These are phyloP conservation scores for Hanseniaspora uvarum DNA, from an alignment of 1,139 yeast genomes.

Conservation along the genomic window DNA sequence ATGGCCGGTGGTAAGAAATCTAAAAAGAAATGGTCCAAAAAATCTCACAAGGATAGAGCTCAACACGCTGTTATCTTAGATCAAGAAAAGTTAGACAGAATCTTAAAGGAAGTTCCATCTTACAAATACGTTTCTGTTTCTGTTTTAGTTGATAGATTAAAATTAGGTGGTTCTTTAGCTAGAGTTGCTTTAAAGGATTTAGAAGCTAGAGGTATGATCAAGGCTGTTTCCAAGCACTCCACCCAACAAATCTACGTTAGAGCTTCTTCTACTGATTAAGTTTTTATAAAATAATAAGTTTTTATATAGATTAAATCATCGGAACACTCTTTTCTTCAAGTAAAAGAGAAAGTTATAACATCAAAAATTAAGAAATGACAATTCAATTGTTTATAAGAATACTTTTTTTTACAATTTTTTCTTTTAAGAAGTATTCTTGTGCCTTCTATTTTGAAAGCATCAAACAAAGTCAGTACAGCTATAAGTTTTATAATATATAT, in stretches of 20 bases:
- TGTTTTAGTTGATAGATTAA: slow-evolving; percentile 96
- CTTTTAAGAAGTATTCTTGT: background rate
- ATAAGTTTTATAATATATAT: background rate
- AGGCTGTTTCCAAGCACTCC: slow-evolving; percentile 90
- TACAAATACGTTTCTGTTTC: slow-evolving; percentile 97
- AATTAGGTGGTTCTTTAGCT: slow-evolving; percentile 98
- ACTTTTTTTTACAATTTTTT: slow-evolving; percentile 1
- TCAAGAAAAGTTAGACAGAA: slow-evolving; percentile 98
- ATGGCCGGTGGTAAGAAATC: slow-evolving; percentile 99
- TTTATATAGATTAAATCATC: slow-evolving; percentile 3
- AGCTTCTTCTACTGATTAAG: slow-evolving; percentile 52
- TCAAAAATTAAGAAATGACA: background rate
- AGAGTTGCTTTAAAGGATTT: slow-evolving; percentile 95
- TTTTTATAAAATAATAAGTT: slow-evolving; percentile 19
- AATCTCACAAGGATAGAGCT: slow-evolving; percentile 99
- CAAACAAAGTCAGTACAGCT: background rate
- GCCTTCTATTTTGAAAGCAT: background rate
- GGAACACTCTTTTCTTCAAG: background rate
- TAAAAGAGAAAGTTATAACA: background rate
- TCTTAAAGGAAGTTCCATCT: slow-evolving; percentile 98
- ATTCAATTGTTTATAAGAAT: background rate
- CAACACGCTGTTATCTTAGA: slow-evolving; percentile 95
- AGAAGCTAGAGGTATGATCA: slow-evolving; percentile 90
- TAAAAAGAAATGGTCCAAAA: slow-evolving; percentile 99
- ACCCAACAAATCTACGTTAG: slow-evolving; percentile 94